phyloP scores from a whole-genome alignment of 208 protist genomes.

The Leishmania tarentolae region DNA sequence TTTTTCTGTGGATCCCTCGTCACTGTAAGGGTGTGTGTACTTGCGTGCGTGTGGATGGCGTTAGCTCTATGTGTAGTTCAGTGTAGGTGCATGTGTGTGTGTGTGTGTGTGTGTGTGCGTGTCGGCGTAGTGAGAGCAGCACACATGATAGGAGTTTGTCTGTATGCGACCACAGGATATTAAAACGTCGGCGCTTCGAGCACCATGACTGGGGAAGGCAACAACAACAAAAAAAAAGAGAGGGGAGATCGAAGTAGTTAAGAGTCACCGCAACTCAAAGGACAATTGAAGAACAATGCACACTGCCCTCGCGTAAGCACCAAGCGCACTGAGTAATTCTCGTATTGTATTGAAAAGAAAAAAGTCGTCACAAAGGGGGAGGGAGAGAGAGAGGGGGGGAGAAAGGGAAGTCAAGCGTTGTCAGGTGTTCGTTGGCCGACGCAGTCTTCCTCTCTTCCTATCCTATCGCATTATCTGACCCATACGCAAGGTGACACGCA shows the following conservation, averaged over 20 bases:
- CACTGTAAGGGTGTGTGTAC: neutral
- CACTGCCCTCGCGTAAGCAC: neutral
- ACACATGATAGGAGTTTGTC: neutral
- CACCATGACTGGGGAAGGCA: neutral
- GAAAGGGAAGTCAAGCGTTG: neutral
- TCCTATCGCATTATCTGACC: neutral
- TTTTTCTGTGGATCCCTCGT: neutral
- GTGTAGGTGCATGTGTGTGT: slow-evolving; percentile 13
- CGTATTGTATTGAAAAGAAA: neutral
- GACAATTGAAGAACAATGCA: neutral
- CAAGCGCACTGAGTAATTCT: neutral
- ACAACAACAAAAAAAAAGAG: neutral
- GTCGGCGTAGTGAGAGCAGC: neutral
- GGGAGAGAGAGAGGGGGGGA: too few species aligned
- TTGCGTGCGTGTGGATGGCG: neutral
- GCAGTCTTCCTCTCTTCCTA: neutral
- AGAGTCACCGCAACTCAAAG: neutral
- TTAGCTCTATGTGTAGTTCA: neutral
- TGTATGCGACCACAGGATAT: neutral
- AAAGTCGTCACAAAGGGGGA: neutral
- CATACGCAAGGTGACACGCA: neutral
- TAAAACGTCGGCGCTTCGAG: neutral
- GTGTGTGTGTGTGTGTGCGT: slow-evolving; percentile 3
- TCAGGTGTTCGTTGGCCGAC: neutral
- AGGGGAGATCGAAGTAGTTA: neutral